phyloP scores from a whole-genome alignment of 2,329 filamentous ascomycete genomes.

The Monilinia laxa region DNA sequence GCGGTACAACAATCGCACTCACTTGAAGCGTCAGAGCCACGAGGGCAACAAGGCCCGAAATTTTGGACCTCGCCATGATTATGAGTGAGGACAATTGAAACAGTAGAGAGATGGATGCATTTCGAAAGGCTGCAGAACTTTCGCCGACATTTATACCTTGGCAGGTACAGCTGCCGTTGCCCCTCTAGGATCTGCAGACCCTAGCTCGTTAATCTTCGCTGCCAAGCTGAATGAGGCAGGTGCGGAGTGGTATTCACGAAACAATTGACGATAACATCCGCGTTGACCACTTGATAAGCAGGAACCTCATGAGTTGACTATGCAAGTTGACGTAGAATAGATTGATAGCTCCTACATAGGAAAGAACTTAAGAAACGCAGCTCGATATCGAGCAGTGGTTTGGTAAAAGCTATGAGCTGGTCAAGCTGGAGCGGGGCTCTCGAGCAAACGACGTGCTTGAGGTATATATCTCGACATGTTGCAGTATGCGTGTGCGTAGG shows the following conservation, averaged over 20 bases:
- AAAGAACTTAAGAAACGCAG: neutral
- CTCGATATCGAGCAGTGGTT: neutral
- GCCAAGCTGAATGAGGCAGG: slow-evolving; percentile 20
- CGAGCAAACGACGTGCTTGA: slow-evolving; percentile 5
- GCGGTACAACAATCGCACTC: slow-evolving; percentile 27
- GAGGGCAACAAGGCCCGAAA: slow-evolving; percentile 16
- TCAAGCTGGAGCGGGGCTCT: neutral
- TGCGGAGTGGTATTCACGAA: neutral
- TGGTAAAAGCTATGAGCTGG: slow-evolving; percentile 10
- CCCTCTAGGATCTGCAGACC: slow-evolving; percentile 20
- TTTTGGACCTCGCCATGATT: slow-evolving; percentile 5
- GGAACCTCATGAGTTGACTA: neutral
- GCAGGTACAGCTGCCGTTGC: slow-evolving; percentile 17
- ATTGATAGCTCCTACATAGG: slow-evolving; percentile 16
- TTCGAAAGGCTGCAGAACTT: neutral
- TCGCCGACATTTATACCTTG: slow-evolving; percentile 19
- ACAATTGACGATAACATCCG: neutral
- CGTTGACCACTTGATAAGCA: slow-evolving; percentile 4
- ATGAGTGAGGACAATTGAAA: neutral
- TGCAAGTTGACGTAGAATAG: slow-evolving; percentile 18
- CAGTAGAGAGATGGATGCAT: neutral
- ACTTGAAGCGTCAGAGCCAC: slow-evolving; percentile 9
- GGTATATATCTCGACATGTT: slow-evolving; percentile 1
- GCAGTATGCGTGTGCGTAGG: no score
- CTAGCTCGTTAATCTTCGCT: slow-evolving; percentile 1